Evolutionary conservation across 2,329 filamentous ascomycete genomes (phyloP).

Genomic region (Metarhizium brunneum): DNA sequence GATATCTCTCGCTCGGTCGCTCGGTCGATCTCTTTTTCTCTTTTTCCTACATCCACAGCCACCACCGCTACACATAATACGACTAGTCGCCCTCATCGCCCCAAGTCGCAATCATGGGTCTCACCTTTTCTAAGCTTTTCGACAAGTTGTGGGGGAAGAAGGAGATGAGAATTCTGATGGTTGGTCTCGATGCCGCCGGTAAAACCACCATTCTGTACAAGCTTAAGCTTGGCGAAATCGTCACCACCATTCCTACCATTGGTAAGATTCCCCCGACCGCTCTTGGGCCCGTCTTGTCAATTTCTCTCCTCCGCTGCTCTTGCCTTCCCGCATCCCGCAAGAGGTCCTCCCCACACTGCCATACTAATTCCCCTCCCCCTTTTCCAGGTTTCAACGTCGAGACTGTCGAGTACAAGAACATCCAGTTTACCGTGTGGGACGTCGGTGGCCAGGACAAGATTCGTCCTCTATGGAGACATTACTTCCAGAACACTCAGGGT

Average conservation of each 20-base stretch:
- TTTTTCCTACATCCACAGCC: constrained; percentile 5
- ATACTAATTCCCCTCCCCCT: constrained; percentile 11
- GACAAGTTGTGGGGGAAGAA: constrained; percentile 98
- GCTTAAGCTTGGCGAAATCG: constrained; percentile 98
- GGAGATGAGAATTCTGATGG: constrained; percentile 99
- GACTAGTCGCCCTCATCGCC: constrained; percentile 20
- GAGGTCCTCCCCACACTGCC: background rate
- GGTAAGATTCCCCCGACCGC: constrained; percentile 47
- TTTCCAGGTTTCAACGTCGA: constrained; percentile 92
- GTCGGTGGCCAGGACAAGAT: constrained; percentile 99
- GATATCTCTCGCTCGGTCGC: constrained; percentile 5
- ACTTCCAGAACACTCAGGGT: constrained; percentile 99
- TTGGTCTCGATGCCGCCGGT: constrained; percentile 97
- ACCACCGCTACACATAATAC: constrained; percentile 8
- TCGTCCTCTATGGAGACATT: constrained; percentile 97
- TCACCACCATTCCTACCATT: constrained; percentile 98
- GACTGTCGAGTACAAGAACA: constrained; percentile 99
- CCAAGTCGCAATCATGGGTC: constrained; percentile 76
- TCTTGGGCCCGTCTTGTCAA: background rate
- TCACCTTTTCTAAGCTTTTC: constrained; percentile 94
- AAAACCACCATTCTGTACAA: constrained; percentile 99
- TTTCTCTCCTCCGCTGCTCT: background rate
- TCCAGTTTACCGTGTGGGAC: constrained; percentile 99
- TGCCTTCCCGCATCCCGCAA: background rate
- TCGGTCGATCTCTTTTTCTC: constrained; percentile 7